These are phyloP conservation scores for Yamadazyma akitaensis DNA, from an alignment of 805 yeast genomes.

Conservation along the genomic window DNA sequence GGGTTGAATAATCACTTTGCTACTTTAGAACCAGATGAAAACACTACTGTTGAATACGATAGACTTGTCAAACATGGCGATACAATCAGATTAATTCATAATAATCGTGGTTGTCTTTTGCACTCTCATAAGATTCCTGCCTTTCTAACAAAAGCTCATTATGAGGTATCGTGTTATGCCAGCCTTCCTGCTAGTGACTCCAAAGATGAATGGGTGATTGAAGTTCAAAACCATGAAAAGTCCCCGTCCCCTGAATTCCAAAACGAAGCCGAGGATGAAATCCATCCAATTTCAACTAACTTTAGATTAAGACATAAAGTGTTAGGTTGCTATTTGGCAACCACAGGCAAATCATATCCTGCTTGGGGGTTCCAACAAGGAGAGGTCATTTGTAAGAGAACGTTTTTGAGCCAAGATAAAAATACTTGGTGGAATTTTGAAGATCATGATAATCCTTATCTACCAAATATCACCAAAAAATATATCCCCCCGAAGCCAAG, in stretches of 20 bases:
- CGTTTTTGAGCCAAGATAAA: slow-evolving; percentile 52
- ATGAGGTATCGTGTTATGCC: slow-evolving; percentile 90
- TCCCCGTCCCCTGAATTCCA: slow-evolving; percentile 39
- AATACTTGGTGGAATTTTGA: slow-evolving; percentile 82
- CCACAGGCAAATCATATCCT: slow-evolving; percentile 66
- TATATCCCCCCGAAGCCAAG: slow-evolving; percentile 41
- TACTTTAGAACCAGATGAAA: slow-evolving; percentile 24
- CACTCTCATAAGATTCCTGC: slow-evolving; percentile 82
- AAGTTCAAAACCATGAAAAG: slow-evolving; percentile 62
- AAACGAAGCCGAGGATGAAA: slow-evolving; percentile 44
- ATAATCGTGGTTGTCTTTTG: slow-evolving; percentile 65
- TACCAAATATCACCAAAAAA: slow-evolving; percentile 29
- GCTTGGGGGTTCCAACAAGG: slow-evolving; percentile 85
- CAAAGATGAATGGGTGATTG: slow-evolving; percentile 89
- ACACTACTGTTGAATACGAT: slow-evolving; percentile 19
- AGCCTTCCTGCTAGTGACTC: slow-evolving; percentile 65
- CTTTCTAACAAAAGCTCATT: slow-evolving; percentile 60
- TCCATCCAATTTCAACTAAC: slow-evolving; percentile 76
- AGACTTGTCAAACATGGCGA: slow-evolving; percentile 56
- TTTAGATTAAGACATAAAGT: slow-evolving; percentile 63
- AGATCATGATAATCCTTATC: slow-evolving; percentile 53
- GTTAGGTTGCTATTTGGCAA: slow-evolving; percentile 74
- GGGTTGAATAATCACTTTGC: slow-evolving; percentile 27
- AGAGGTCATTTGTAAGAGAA: slow-evolving; percentile 66
- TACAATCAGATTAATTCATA: slow-evolving; percentile 69